phyloP scores from a whole-genome alignment of 768 basidiomycete species.

The Pisolithus albus region DNA sequence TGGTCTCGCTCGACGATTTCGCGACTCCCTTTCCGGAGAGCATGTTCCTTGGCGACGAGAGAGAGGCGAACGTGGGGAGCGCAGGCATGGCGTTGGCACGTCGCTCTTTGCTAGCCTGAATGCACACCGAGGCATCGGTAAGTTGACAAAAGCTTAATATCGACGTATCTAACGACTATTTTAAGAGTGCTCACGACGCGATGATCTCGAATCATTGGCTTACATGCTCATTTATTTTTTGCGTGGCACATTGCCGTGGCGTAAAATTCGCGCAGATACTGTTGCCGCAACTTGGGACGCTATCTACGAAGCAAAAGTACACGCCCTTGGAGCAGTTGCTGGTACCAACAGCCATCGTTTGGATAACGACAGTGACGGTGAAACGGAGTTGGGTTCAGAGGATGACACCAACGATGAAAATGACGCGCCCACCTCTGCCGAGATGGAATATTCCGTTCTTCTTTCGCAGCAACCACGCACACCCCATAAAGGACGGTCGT shows the following conservation, averaged over 20 bases:
- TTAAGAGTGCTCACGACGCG: conserved; percentile 66
- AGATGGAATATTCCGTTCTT: neutral
- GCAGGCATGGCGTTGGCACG: conserved; percentile 75
- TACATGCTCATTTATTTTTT: conserved; percentile 83
- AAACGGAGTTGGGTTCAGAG: neutral
- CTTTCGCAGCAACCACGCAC: neutral
- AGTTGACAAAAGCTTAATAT: conserved; percentile 17
- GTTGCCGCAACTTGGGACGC: conserved; percentile 69
- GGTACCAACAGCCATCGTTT: conserved; percentile 4
- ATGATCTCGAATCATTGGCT: conserved; percentile 73
- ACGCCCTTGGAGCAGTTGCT: conserved; percentile 35
- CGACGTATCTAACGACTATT: neutral
- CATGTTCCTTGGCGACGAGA: conserved; percentile 73
- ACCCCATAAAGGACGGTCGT: neutral
- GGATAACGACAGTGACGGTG: conserved; percentile 3
- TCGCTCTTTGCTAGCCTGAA: conserved; percentile 70
- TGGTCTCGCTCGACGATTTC: conserved; percentile 75
- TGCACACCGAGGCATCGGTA: conserved; percentile 71
- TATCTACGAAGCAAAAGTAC: conserved; percentile 67
- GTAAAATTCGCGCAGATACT: conserved; percentile 60
- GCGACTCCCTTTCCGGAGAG: conserved; percentile 53
- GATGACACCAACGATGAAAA: neutral
- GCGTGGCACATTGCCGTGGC: conserved; percentile 73
- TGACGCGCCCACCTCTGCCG: neutral
- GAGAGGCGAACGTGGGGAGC: conserved; percentile 13